Evolutionary conservation across 768 basidiomycete species (phyloP).

Genomic region (Tulasnella sp.): DNA sequence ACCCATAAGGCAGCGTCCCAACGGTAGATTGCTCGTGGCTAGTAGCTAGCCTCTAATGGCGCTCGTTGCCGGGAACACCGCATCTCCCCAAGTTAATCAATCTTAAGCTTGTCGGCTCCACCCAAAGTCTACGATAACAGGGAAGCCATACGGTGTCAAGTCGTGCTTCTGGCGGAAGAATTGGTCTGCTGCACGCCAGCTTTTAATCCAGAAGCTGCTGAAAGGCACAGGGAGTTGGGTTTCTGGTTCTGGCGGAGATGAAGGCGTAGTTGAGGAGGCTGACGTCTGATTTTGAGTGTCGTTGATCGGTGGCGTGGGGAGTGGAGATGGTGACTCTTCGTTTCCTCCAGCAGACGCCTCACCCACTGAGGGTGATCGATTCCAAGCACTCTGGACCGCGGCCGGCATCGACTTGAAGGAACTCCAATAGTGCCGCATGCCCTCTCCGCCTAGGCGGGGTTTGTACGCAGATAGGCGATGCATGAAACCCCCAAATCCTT

Average conservation of each 20-base stretch:
- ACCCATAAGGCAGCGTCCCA: background rate
- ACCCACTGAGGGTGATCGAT: background rate
- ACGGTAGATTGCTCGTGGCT: background rate
- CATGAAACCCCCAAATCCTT: background rate
- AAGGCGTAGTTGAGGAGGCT: background rate
- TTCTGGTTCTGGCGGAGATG: background rate
- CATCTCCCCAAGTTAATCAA: background rate
- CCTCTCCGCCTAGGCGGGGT: background rate
- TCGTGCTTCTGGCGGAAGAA: conserved; percentile 57
- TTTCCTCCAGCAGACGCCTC: background rate
- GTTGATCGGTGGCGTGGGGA: background rate
- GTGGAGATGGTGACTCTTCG: conserved; percentile 3
- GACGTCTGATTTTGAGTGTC: background rate
- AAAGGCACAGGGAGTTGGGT: conserved; percentile 28
- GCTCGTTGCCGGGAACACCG: background rate
- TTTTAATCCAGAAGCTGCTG: conserved; percentile 27
- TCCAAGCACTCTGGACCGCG: background rate
- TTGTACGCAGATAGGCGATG: background rate
- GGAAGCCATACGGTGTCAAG: conserved; percentile 65
- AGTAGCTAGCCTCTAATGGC: background rate
- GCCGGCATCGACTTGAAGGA: background rate
- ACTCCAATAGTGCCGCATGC: background rate
- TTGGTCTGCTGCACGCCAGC: background rate
- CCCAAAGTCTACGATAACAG: conserved; percentile 67
- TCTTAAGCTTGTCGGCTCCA: conserved; percentile 22